A percentile compares a stretch with the other conserved stretches of the same genome.
Conservation (phyloP, 164 flowering plant species). For the Warburgia ugandensis region DNA sequence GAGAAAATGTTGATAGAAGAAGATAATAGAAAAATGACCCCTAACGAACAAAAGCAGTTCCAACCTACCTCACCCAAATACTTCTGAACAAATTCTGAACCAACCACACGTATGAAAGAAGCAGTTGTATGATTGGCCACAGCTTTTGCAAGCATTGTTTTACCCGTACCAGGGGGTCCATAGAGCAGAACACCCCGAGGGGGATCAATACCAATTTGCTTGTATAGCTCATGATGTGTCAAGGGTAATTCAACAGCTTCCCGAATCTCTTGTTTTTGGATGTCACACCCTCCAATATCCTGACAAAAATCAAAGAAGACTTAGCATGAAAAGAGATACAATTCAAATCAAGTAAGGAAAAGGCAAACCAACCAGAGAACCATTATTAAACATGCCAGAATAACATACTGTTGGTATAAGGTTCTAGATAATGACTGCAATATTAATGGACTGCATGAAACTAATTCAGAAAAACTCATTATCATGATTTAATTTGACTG, state of each 20-base stretch:
- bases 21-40: too few relatives aligned
- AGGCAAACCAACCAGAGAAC: too few relatives aligned
- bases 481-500: too few relatives aligned
- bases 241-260: slow-evolving; percentile 96
- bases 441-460: too few relatives aligned
- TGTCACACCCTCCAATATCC: slow-evolving; percentile 99
- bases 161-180: slow-evolving; percentile 99
- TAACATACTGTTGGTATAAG: too few relatives aligned
- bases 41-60: too few relatives aligned
- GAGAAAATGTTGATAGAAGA: too few relatives aligned
- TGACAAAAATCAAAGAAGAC: slow-evolving; percentile 11
- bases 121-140: slow-evolving; percentile 93
- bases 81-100: slow-evolving; percentile 97
- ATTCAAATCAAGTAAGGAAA: too few relatives aligned
- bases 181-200: slow-evolving; percentile 94
- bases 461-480: too few relatives aligned
- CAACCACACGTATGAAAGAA: slow-evolving; percentile 93
- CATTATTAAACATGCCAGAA: too few relatives aligned
- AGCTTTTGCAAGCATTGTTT: slow-evolving; percentile 98
- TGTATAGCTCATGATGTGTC: slow-evolving; percentile 92
- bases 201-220: slow-evolving; percentile 96
- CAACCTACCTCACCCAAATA: slow-evolving; percentile 85
- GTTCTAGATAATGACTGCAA: too few relatives aligned
- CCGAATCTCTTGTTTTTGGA: slow-evolving; percentile 95
- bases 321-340: not conserved